Base-by-base conservation (phyloP, 805 yeast species). In the Schwanniomyces vanrijiae region DNA sequence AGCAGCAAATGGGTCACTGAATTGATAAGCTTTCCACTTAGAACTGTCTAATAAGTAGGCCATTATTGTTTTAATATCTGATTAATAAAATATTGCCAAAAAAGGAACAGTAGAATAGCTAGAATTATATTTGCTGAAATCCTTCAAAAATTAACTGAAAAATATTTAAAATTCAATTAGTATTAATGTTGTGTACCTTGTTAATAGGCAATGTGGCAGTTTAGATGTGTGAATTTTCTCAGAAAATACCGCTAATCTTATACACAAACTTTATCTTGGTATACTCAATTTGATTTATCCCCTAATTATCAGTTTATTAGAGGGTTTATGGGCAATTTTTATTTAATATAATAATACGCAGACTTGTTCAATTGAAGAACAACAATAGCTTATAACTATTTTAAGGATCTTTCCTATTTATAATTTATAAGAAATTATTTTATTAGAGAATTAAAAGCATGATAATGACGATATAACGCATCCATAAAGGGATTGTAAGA, bases 1-100 rank as follows among this genome's bases (percentile, higher is more conserved):
- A 0, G 84, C 77, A 10, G 88, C 84, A 55, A 80, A 81, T 1
- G 89, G 87, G 56, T 84, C 89, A 49, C 77, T 71, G 61, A 80
- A 81, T 56, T 81, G 83, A 61, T 81, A 83, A 1, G 88, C 88
- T 44, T 76, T 79, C 84, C 84, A 80, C 56, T 74, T 81, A 35
- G 77, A 62, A 11, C 66, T 58, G 37, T 76, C 79, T 5, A 76
- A 60, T 1, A 71, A 60, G 58, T 78, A 77, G 37, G 64, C 65
- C 75, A 69, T 72, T 34, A 29, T 37, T 8, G 11, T 14, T 20
- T 20, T 14, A 14, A 9, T 31, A 14, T n/a, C 4, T 31, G 35
- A 4, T 31, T 31, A 13, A 14, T 13, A 26, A 14, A 8, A 16
- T 31, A 14, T 14, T 31, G 20, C 35, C 20, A 4, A 7, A 31